Conservation (phyloP, 139 green algal genomes). For the Yamagishiella unicocca region DNA sequence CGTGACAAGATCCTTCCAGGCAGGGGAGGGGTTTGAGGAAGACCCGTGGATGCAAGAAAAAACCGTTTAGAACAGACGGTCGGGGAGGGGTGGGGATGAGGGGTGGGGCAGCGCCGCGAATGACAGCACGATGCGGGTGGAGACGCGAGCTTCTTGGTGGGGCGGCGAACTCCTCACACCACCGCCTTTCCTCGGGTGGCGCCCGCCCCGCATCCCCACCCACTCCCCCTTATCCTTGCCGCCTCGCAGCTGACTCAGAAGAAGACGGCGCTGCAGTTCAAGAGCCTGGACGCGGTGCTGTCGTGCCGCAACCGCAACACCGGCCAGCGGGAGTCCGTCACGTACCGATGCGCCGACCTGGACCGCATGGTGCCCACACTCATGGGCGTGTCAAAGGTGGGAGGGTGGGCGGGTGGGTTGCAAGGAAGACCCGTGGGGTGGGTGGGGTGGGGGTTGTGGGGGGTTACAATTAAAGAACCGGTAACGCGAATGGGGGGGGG, state of each 20-base stretch:
- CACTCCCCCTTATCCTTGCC: background rate
- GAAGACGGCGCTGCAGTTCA: conserved; percentile 83
- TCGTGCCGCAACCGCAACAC: conserved; percentile 82
- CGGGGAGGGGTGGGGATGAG: no score
- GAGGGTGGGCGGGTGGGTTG: background rate
- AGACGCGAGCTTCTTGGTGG: no score
- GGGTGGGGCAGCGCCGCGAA: no score
- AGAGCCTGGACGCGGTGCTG: conserved; percentile 85
- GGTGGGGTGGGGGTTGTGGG: background rate
- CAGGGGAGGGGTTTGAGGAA: no score
- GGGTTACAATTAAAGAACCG: no score
- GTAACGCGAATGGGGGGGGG: no score
- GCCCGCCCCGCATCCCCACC: background rate
- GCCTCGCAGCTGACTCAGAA: conserved; percentile 69
- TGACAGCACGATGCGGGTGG: no score
- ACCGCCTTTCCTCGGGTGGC: no score
- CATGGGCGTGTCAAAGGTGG: conserved; percentile 95
- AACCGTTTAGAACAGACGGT: no score
- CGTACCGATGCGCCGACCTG: conserved; percentile 85
- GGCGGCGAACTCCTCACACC: no score
- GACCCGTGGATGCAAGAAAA: no score
- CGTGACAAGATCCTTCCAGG: conserved; percentile 88
- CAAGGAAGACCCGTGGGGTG: background rate
- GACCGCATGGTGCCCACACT: conserved; percentile 90
- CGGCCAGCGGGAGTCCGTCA: conserved; percentile 76